These are phyloP conservation scores for Puccinia horiana DNA, from an alignment of 1,284 basidiomycete species.

Conservation along the genomic window DNA sequence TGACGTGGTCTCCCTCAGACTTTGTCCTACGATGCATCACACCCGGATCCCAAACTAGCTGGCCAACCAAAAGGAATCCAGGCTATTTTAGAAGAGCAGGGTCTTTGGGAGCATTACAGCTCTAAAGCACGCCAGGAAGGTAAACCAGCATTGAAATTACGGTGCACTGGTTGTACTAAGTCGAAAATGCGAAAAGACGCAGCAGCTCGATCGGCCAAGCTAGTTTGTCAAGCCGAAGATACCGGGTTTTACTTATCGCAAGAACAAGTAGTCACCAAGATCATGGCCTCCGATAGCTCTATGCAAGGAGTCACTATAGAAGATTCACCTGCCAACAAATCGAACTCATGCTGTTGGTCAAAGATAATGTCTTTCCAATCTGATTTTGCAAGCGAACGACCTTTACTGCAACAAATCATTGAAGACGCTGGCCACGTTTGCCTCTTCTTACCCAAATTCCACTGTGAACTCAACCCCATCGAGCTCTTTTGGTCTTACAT, in stretches of 20 bases:
- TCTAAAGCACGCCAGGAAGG: neutral
- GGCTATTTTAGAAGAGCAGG: neutral
- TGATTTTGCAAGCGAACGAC: neutral
- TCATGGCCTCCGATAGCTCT: neutral
- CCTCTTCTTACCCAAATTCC: neutral
- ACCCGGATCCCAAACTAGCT: slow-evolving; percentile 13
- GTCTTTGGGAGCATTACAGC: neutral
- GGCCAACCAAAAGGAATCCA: slow-evolving; percentile 11
- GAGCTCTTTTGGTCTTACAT: neutral
- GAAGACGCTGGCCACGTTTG: neutral
- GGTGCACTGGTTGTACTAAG: neutral
- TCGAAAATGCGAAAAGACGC: neutral
- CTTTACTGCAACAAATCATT: neutral
- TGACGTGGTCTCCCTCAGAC: neutral
- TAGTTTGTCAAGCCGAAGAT: neutral
- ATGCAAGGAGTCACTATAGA: neutral
- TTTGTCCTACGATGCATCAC: neutral
- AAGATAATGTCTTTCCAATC: neutral
- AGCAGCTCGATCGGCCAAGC: neutral
- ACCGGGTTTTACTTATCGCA: neutral
- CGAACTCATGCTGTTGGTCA: neutral
- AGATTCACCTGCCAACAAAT: neutral
- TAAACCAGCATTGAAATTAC: neutral
- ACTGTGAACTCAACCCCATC: neutral
- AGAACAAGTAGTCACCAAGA: neutral